Base-by-base conservation (phyloP, 1,139 yeast species). In the Debaryomyces psychrophilus region DNA sequence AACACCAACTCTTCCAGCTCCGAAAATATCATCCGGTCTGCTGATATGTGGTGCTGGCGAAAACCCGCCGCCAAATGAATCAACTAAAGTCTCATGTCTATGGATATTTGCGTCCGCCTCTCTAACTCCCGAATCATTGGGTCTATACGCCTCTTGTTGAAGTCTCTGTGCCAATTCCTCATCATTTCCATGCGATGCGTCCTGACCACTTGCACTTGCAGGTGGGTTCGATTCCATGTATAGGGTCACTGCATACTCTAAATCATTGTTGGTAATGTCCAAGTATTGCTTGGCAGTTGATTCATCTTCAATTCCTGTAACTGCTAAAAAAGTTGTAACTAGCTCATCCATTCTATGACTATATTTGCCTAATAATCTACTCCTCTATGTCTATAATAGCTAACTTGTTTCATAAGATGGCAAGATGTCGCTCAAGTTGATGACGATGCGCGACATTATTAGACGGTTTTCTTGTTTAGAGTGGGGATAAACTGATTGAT, bases 221-320 rank as follows among this genome's bases (percentile, higher is more conserved):
- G 59, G 69, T 49, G 61, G 70, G 62, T 55, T 69, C 50, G 56
- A 71, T 61, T 95, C 99, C 72, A 88, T 84, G 66, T 71, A 95
- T 42, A 95, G 70, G 8, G 92, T 82, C 6, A 95, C 89, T 0
- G 99, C 99, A 25, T 83, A 80, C 51, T 92, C 97, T 39, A 93
- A 64, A 60, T 90, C 83, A 47, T 85, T 84, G 44, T 85, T 92
- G 8, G 95, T 80, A 68, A 92, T 83, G 26, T 86, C 92, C 39
- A 95, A 68, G 61, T 86, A 95, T 58, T 85, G 90, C 50, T 76
- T 73, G 2, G 99, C 99, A 26, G 81, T 71, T 2, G 77, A 76
- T 1, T 81, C 76, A 60, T 88, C 95, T 2, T 82, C 76, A 5
- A 81, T 81, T 15, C 90, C 90, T 0, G 99, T 90, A 46, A 95